Evolutionary conservation across 2,329 filamentous ascomycete genomes (phyloP), one percentile per base, ranked within the genome.

Genomic region (Ophiostoma ips): DNA sequence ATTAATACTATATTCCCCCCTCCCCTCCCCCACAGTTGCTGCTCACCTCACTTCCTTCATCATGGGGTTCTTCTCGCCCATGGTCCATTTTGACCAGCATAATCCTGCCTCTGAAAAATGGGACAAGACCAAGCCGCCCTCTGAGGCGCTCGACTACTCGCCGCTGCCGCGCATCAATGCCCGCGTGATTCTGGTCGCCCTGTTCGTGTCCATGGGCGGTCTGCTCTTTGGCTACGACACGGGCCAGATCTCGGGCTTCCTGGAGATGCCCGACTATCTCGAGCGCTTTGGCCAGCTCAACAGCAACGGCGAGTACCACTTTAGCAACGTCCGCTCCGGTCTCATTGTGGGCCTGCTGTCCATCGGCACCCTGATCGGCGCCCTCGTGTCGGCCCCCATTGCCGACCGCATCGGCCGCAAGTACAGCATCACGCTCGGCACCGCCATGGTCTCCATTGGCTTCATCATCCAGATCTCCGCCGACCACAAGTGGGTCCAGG

Each of bases 381-480:
- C 75, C 13, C 62, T 80, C 3, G 62, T 66, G 12, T 71, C 71
- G 16, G 76, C 75, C 1, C 71, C 70, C 57, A 73, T 75, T 1
- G 70, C 76, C 34, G 77, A 80, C 58, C 70, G 69, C 64, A 69
- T 72, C 60, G 79, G 79, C 43, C 71, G 79, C 18, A 71, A 75
- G 49, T 69, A 71, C 56, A 74, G 73, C 55, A 65, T 80, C 60
- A 69, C 67, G 15, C 68, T 75, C 50, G 69, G 68, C 61, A 71
- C 74, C 34, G 58, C 73, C 35, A 62, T 84, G 51, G 83, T 81
- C 65, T 72, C 74, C 55, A 61, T 83, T 51, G 82, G 82, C 56
- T 79, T 81, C 57, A 68, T 81, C 51, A 71, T 84, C 36, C 81
- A 85, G 61, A 78, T 85, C 57, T 71, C 79, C 0, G 74, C 77